A percentile compares a stretch with the other conserved stretches of the same genome.
Conservation (phyloP, 345 rosid genomes). For the sweet orange (Citrus sinensis) region DNA sequence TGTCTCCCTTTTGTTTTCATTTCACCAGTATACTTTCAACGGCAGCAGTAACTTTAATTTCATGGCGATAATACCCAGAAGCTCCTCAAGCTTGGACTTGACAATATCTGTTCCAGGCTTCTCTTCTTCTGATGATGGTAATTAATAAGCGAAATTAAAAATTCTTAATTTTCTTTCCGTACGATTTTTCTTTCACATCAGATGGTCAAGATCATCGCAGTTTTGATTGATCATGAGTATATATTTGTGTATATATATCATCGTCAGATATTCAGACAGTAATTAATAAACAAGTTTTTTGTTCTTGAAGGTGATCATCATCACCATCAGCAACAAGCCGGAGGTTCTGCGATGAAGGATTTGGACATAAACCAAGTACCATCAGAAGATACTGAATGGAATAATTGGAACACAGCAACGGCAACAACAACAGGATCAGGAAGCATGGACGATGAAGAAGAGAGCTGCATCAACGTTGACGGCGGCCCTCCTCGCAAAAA, state of each 20-base stretch:
- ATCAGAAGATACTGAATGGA: constrained; percentile 28
- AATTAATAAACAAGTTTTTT: no score
- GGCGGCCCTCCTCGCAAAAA: constrained; percentile 80
- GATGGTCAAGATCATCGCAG: neutral
- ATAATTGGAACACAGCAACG: constrained; percentile 38
- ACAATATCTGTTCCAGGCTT: constrained; percentile 82
- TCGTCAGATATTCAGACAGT: no score
- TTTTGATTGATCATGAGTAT: neutral
- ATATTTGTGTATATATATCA: no score
- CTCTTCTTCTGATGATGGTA: constrained; percentile 36
- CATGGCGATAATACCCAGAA: constrained; percentile 55
- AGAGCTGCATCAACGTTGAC: constrained; percentile 22
- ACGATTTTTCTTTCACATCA: neutral
- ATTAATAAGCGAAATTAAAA: no score
- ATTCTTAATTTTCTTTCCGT: no score
- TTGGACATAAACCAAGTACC: constrained; percentile 74
- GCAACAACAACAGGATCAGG: neutral
- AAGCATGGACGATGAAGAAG: constrained; percentile 50
- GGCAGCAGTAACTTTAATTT: neutral
- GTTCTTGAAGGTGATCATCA: no score
- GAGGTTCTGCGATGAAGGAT: constrained; percentile 37
- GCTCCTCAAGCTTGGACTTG: constrained; percentile 73
- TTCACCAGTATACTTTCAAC: constrained; percentile 21
- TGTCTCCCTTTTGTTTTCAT: constrained; percentile 9
- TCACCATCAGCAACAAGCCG: neutral